Evolutionary conservation across 371 early-diverging fungal species (phyloP).

Genomic region (Mortierella sp.): DNA sequence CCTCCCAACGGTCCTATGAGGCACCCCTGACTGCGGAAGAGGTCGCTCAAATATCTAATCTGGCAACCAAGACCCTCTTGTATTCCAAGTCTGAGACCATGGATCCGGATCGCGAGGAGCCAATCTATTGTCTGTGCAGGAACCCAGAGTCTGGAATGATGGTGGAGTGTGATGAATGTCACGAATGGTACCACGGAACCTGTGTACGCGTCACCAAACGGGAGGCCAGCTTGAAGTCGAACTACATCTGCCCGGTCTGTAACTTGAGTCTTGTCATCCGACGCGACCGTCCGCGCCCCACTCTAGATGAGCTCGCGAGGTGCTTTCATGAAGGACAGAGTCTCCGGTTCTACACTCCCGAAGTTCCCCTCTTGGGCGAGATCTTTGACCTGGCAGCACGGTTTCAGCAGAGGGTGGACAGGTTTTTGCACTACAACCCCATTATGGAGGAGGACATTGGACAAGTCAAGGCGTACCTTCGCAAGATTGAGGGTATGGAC

Average conservation of each 20-base stretch:
- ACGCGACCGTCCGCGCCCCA: slow-evolving; percentile 62
- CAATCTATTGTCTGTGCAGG: slow-evolving; percentile 74
- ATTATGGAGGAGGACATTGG: slow-evolving; percentile 54
- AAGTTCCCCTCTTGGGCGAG: slow-evolving; percentile 64
- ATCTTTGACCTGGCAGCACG: slow-evolving; percentile 60
- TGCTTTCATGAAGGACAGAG: slow-evolving; percentile 61
- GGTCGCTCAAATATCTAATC: slow-evolving; percentile 2
- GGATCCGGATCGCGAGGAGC: slow-evolving; percentile 39
- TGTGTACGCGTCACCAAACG: slow-evolving; percentile 77
- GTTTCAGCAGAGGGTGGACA: slow-evolving; percentile 56
- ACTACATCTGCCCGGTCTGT: slow-evolving; percentile 82
- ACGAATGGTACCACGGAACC: slow-evolving; percentile 84
- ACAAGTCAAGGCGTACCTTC: slow-evolving; percentile 60
- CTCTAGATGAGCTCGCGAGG: slow-evolving; percentile 61
- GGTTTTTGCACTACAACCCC: slow-evolving; percentile 61
- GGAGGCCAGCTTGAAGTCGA: slow-evolving; percentile 64
- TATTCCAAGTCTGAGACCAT: neutral
- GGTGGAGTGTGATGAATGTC: slow-evolving; percentile 87
- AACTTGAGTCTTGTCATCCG: slow-evolving; percentile 61
- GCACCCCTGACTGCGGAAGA: slow-evolving; percentile 6
- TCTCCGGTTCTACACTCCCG: slow-evolving; percentile 69
- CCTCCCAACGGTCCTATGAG: neutral
- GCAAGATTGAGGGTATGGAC: slow-evolving; percentile 72
- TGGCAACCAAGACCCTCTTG: slow-evolving; percentile 1
- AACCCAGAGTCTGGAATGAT: slow-evolving; percentile 74